Evolutionary conservation across 495 filamentous ascomycete genomes (phyloP).

Genomic region (Penicillium alfredii): DNA sequence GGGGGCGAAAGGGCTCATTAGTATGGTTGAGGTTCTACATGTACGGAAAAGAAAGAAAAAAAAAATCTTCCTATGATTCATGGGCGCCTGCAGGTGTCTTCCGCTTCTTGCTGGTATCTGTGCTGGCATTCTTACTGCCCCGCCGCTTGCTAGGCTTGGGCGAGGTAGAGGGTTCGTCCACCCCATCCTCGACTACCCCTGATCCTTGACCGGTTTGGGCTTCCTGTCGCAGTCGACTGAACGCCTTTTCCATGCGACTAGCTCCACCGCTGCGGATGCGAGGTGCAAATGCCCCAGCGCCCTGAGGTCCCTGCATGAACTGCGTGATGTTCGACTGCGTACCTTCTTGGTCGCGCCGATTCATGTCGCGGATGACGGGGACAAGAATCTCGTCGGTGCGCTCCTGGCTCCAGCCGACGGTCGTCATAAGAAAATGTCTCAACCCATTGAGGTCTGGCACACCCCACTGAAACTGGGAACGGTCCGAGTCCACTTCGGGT

Average conservation of each 20-base stretch:
- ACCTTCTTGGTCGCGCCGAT: slow-evolving; percentile 74
- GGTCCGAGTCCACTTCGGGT: slow-evolving; percentile 75
- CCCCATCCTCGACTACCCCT: neutral
- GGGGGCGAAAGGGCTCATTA: too few species aligned
- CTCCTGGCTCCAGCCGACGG: slow-evolving; percentile 86
- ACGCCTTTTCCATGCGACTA: slow-evolving; percentile 79
- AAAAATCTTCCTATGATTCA: too few species aligned
- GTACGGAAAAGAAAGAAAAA: too few species aligned
- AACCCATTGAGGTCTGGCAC: slow-evolving; percentile 86
- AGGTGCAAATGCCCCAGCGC: slow-evolving; percentile 72
- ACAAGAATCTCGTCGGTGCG: slow-evolving; percentile 91
- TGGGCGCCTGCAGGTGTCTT: slow-evolving; percentile 8
- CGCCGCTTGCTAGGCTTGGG: slow-evolving; percentile 4
- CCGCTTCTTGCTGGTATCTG: slow-evolving; percentile 11
- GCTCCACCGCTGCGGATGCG: slow-evolving; percentile 53
- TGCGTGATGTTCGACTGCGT: slow-evolving; percentile 95
- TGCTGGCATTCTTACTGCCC: neutral
- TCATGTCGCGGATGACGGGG: slow-evolving; percentile 93
- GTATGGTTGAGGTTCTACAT: too few species aligned
- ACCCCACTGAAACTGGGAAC: slow-evolving; percentile 86
- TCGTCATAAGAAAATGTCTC: slow-evolving; percentile 81
- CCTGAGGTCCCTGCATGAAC: slow-evolving; percentile 64
- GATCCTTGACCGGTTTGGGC: slow-evolving; percentile 29
- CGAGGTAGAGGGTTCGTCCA: slow-evolving; percentile 4
- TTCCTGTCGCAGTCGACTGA: slow-evolving; percentile 57